Evolutionary conservation across 805 yeast species (phyloP), one percentile per base, ranked within the genome.

Genomic region (Komagataella pastoris): DNA sequence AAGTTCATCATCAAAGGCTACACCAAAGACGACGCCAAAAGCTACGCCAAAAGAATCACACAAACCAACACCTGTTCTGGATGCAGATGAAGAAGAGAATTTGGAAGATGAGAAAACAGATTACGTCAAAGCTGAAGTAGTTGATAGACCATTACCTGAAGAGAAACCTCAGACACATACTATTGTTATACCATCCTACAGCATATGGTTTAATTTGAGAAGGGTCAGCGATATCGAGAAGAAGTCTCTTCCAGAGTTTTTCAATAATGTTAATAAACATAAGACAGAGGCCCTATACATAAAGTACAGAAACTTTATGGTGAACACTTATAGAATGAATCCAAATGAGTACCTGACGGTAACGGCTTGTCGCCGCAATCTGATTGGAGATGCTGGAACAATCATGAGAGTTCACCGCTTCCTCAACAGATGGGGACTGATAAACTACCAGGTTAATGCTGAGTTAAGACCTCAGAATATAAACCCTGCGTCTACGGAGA

Each of bases 331-430:
- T 64, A 72, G 97, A 56, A 68, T 90, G 57, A 88, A 90, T 57
- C 97, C 97, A 19, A 84, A 84, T 59, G 97, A 90, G 64, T 89
- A 87, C 61, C 70, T 90, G 46, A 86, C 97, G 0, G 81, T 88
- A 53, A 90, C 97, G 0, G 95, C 97, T 0, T 85, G 89, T 52
- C 81, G 98, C 63, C 81, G 97, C 59, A 88, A 88, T 58, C 73
- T 90, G 53, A 89, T 88, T 12, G 95, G 96, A 52, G 97, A 90
- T 69, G 96, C 88, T 6, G 91, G 95, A 2, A 79, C 96, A 0
- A 76, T 90, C 54, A 77, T 89, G 74, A 79, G 96, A 56, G 80
- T 90, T 7, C 96, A 88, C 61, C 75, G 82, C 50, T 89, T 90
- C 62, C 69, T 90, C 53, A 87, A 81, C 58, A 85, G 85, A 64